Conservation (phyloP, 2,329 filamentous ascomycete species). For the Botryosphaeria dothidea region DNA sequence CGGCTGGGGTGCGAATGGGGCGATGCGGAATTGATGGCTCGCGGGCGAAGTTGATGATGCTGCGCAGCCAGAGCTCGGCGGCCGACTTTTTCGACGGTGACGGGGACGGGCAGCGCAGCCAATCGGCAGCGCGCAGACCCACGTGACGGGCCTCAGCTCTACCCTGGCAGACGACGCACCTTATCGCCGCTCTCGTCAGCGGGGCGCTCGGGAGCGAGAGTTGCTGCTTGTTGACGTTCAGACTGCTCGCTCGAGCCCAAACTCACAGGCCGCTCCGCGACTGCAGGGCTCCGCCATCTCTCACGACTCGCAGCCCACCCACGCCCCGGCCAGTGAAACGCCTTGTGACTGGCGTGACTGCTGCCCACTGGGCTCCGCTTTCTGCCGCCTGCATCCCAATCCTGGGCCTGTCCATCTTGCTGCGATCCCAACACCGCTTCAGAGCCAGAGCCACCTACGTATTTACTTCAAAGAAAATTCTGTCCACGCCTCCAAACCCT, state of each 20-base stretch:
- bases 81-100: slow-evolving; percentile 15
- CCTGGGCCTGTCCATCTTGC: not conserved
- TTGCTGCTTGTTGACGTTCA: not conserved
- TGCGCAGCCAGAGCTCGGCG: slow-evolving; percentile 17
- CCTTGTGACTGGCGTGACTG: slow-evolving; percentile 11
- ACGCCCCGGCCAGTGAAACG: not conserved
- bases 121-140: not conserved
- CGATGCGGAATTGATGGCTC: slow-evolving; percentile 11
- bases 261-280: slow-evolving; percentile 13
- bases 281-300: slow-evolving; percentile 4
- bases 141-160: not conserved
- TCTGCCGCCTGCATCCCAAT: slow-evolving; percentile 4
- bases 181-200: slow-evolving; percentile 3
- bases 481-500: not conserved
- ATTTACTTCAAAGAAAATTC: not conserved
- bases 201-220: not conserved
- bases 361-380: slow-evolving; percentile 14
- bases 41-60: slow-evolving; percentile 17
- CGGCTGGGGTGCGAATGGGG: slow-evolving; percentile 4
- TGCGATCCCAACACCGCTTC: slow-evolving; percentile 1
- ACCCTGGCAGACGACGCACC: not conserved
- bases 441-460: not conserved
- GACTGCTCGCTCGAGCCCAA: not conserved
- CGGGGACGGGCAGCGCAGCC: not conserved
- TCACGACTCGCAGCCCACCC: slow-evolving; percentile 10